Conservation (phyloP, 495 filamentous ascomycete genomes). For the Penicillium psychrofluorescens region DNA sequence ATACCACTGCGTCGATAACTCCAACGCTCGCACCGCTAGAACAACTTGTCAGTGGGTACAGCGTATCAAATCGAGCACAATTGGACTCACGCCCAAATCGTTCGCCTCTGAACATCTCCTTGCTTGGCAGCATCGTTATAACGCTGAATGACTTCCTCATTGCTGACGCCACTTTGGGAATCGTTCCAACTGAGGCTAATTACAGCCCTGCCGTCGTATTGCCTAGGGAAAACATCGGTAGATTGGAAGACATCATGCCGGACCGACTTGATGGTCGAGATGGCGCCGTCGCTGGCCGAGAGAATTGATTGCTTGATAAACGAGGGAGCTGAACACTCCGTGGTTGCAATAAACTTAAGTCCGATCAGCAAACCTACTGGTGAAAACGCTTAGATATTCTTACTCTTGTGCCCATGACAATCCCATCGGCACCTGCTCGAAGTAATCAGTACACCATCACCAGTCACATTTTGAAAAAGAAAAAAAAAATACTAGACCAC, state of each 20-base stretch:
- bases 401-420: conserved; percentile 58
- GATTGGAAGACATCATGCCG: conserved; percentile 17
- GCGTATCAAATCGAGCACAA: not conserved
- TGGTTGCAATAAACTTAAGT: conserved; percentile 14
- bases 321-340: conserved; percentile 14
- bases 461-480: not conserved
- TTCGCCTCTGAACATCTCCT: conserved; percentile 11
- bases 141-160: conserved; percentile 15
- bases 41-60: not conserved
- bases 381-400: not conserved
- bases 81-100: conserved; percentile 19
- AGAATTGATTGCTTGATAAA: conserved; percentile 15
- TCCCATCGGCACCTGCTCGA: conserved; percentile 40
- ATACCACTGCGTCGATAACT: conserved; percentile 9
- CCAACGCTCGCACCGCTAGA: conserved; percentile 17
- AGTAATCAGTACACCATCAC: not conserved
- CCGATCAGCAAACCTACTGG: not conserved
- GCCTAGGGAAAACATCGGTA: conserved; percentile 19
- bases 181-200: conserved; percentile 13
- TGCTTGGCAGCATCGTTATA: conserved; percentile 16
- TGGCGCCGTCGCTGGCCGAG: conserved; percentile 12
- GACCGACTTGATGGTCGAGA: conserved; percentile 16
- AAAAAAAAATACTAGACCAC: conserved; percentile 1
- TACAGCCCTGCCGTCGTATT: conserved; percentile 20
- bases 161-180: conserved; percentile 4